Conservation (phyloP, 768 basidiomycete species). For the Tricholoma hemisulphureum region DNA sequence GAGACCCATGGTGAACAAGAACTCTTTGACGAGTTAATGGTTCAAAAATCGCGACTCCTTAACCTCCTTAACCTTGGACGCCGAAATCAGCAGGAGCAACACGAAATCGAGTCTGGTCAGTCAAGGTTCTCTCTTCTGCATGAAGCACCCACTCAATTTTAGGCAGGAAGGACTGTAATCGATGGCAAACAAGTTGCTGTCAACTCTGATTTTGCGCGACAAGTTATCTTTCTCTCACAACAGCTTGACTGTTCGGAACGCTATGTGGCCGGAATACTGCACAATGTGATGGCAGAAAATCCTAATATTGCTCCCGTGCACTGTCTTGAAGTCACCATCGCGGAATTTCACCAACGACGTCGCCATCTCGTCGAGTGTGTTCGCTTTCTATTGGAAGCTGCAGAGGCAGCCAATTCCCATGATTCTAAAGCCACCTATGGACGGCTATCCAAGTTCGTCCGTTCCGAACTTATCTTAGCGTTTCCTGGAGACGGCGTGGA, state of each 20-base stretch:
- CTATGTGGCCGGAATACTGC: constrained; percentile 68
- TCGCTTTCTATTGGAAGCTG: constrained; percentile 64
- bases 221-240: constrained; percentile 75
- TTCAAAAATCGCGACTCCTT: constrained; percentile 61
- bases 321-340: constrained; percentile 63
- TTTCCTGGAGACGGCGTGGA: constrained; percentile 36
- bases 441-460: constrained; percentile 55
- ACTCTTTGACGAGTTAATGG: constrained; percentile 71
- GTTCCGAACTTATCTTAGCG: constrained; percentile 48
- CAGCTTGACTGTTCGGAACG: constrained; percentile 83
- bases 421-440: constrained; percentile 48
- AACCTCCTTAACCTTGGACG: constrained; percentile 65
- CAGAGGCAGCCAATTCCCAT: constrained; percentile 45
- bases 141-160: constrained; percentile 5
- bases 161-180: constrained; percentile 61
- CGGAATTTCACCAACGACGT: constrained; percentile 67
- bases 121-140: constrained; percentile 1
- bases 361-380: constrained; percentile 71
- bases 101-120: constrained; percentile 66
- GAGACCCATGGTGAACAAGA: constrained; percentile 62
- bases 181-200: constrained; percentile 68
- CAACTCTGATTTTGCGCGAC: constrained; percentile 76
- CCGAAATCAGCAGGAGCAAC: constrained; percentile 61
- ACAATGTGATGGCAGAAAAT: constrained; percentile 58
- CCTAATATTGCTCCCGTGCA: constrained; percentile 60